phyloP scores from a whole-genome alignment of 2,329 filamentous ascomycete species.

The Cladobotryum mycophilum region DNA sequence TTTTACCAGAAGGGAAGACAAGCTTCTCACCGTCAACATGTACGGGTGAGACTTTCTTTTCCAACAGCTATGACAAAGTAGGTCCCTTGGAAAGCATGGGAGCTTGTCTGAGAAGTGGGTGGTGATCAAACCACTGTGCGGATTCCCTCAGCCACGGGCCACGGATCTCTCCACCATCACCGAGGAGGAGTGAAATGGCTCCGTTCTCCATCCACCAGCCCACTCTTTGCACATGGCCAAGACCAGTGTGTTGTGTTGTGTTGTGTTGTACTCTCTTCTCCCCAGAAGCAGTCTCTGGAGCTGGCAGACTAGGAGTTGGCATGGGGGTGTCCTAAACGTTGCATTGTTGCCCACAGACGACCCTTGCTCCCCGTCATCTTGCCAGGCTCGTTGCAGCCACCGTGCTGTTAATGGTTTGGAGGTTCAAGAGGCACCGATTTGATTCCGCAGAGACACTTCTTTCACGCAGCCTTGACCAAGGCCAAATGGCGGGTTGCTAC shows the following conservation, averaged over 20 bases:
- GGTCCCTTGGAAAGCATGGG: background rate
- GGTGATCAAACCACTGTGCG: conserved; percentile 12
- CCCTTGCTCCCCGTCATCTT: conserved; percentile 12
- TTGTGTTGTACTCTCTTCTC: background rate
- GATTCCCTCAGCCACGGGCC: background rate
- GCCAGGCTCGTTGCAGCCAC: conserved; percentile 10
- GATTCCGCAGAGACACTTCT: conserved; percentile 5
- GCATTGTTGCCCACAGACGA: conserved; percentile 2
- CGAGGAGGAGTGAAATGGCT: conserved; percentile 1
- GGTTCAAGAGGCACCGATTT: conserved; percentile 9
- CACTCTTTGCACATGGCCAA: too few relatives aligned
- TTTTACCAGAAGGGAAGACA: background rate
- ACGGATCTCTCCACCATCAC: conserved; percentile 11
- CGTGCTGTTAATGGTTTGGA: conserved; percentile 8
- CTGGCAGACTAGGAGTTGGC: conserved; percentile 7
- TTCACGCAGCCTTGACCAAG: conserved; percentile 7
- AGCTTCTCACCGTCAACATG: background rate
- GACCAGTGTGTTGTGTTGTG: too few relatives aligned
- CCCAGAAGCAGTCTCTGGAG: background rate
- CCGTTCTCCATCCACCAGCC: too few relatives aligned
- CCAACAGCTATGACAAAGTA: background rate
- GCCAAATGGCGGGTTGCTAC: background rate
- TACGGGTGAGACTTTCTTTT: background rate
- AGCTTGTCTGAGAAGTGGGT: background rate
- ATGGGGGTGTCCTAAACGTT: conserved; percentile 12